Evolutionary conservation across 768 basidiomycete genomes (phyloP).

Genomic region (Guyanaporus albipodus): DNA sequence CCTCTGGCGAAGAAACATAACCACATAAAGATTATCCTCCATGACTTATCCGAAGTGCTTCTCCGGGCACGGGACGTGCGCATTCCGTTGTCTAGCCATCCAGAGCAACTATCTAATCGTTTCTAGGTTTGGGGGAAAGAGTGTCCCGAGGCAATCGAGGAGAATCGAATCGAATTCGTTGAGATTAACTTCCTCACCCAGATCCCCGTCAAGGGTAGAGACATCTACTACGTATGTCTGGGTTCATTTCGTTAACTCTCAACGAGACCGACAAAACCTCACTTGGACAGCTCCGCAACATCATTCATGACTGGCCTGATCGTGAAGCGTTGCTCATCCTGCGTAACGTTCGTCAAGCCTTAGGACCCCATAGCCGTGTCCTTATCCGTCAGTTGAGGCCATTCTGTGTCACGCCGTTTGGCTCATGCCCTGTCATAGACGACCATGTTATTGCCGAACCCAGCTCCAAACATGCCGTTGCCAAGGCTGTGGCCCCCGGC

Average conservation of each 20-base stretch:
- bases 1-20: conserved; percentile 27
- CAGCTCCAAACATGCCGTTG: conserved; percentile 11
- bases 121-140: conserved; percentile 23
- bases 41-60: conserved; percentile 29
- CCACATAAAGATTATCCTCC: conserved; percentile 30
- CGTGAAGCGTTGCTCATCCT: conserved; percentile 24
- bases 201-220: background rate
- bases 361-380: conserved; percentile 29
- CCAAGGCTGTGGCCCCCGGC: conserved; percentile 12
- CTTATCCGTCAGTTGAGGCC: conserved; percentile 28
- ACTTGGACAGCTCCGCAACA: conserved; percentile 16
- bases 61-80: conserved; percentile 22
- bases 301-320: conserved; percentile 35
- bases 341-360: conserved; percentile 27
- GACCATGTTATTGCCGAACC: conserved; percentile 21
- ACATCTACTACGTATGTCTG: conserved; percentile 32
- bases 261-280: background rate
- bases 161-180: conserved; percentile 26
- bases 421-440: conserved; percentile 11
- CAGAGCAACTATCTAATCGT: background rate
- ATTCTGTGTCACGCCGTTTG: background rate
- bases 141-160: conserved; percentile 18
- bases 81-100: background rate
- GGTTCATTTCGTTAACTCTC: background rate
- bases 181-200: conserved; percentile 31